Evolutionary conservation across 2,329 filamentous ascomycete species (phyloP).

Genomic region (Xylariaceae sp.): DNA sequence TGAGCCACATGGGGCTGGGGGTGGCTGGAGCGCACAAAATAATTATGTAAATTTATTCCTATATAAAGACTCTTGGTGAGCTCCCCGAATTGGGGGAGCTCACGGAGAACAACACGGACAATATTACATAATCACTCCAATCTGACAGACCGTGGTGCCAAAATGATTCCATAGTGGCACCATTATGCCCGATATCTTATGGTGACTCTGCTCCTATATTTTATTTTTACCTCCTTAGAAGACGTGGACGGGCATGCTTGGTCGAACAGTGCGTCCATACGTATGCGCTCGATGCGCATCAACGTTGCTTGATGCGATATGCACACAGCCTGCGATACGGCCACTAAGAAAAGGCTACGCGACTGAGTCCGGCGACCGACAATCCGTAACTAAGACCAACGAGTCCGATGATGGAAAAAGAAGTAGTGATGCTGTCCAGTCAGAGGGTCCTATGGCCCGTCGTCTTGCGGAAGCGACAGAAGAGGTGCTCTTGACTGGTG

Average conservation of each 20-base stretch:
- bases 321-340: background rate
- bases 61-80: too few species aligned
- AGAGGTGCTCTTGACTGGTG: slow-evolving; percentile 54
- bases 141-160: too few species aligned
- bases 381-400: background rate
- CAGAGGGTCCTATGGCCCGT: slow-evolving; percentile 46
- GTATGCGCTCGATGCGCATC: slow-evolving; percentile 23
- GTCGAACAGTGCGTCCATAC: slow-evolving; percentile 13
- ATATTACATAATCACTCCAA: too few species aligned
- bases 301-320: background rate
- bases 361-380: slow-evolving; percentile 8
- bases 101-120: too few species aligned
- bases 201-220: too few species aligned
- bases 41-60: too few species aligned
- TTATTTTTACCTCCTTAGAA: background rate
- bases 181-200: too few species aligned
- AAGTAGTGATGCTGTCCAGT: background rate
- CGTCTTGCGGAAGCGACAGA: slow-evolving; percentile 59
- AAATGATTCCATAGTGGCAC: too few species aligned
- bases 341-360: slow-evolving; percentile 7
- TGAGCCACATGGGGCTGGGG: too few species aligned
- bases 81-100: too few species aligned
- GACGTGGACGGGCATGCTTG: slow-evolving; percentile 23
- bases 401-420: slow-evolving; percentile 6
- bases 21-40: too few species aligned